A percentile compares a stretch with the other conserved stretches of the same genome.
Conservation (phyloP, 78 protist species). For the Bigelowiella natans region DNA sequence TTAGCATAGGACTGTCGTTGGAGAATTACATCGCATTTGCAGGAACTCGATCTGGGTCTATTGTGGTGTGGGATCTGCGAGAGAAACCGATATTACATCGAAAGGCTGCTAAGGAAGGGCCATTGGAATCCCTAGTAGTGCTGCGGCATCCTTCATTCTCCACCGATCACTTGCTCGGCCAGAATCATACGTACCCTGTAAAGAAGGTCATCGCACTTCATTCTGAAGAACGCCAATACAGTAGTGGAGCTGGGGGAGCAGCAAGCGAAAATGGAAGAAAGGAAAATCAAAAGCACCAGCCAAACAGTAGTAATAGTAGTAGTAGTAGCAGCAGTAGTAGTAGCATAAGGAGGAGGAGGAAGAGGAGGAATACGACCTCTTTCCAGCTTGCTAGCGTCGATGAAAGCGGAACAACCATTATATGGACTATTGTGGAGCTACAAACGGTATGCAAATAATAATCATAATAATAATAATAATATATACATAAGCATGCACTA, state of each 20-base stretch:
- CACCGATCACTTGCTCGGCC: neutral
- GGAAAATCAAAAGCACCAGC: no score
- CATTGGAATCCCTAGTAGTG: neutral
- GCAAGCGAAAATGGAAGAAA: no score
- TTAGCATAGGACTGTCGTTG: neutral
- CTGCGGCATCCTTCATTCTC: neutral
- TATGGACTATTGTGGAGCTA: neutral
- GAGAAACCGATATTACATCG: neutral
- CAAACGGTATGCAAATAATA: no score
- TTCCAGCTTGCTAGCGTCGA: neutral
- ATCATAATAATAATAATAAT: no score
- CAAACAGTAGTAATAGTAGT: no score
- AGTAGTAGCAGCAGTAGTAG: no score
- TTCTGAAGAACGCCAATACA: no score
- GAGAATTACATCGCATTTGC: neutral
- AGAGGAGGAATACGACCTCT: neutral
- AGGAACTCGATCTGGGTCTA: neutral
- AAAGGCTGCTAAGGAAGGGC: neutral
- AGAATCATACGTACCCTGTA: neutral
- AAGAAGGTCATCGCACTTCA: neutral
- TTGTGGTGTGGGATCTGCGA: neutral
- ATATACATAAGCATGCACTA: no score
- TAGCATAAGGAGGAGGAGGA: no score
- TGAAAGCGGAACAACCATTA: neutral
- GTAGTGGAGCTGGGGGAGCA: no score